Percentiles rank a stretch among this genome's conserved stretches.
phyloP scores from a whole-genome alignment of 2,329 filamentous ascomycete genomes.

The Fusarium nematophilum region DNA sequence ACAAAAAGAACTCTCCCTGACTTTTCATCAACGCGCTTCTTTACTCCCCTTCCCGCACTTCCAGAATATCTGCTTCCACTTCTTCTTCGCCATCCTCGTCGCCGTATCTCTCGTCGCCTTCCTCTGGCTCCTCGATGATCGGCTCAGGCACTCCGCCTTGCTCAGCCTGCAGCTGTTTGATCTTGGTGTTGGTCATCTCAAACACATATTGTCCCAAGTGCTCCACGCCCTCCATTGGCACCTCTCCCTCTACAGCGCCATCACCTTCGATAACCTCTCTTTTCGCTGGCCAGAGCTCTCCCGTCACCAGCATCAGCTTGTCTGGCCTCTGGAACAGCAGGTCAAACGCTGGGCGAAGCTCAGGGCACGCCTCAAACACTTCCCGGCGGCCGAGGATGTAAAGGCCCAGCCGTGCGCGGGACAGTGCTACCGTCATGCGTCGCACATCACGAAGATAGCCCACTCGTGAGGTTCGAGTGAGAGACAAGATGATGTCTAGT shows the following conservation, averaged over 20 bases:
- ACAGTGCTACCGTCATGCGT: constrained; percentile 92
- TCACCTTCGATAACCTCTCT: constrained; percentile 60
- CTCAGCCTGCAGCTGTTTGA: constrained; percentile 61
- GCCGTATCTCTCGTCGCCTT: constrained; percentile 46
- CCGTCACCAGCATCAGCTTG: constrained; percentile 82
- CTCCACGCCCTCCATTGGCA: constrained; percentile 89
- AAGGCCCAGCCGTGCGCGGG: constrained; percentile 88
- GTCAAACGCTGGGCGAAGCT: constrained; percentile 88
- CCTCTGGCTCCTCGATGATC: constrained; percentile 45
- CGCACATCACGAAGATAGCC: constrained; percentile 95
- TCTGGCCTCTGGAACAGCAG: constrained; percentile 80
- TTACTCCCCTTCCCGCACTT: constrained; percentile 50
- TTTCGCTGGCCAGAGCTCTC: constrained; percentile 84
- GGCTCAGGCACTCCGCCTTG: constrained; percentile 41
- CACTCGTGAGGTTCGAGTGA: constrained; percentile 87
- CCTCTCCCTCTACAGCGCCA: constrained; percentile 63
- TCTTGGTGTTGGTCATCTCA: constrained; percentile 84
- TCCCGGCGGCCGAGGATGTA: constrained; percentile 91
- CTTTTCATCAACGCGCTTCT: constrained; percentile 7
- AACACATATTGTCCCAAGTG: constrained; percentile 96
- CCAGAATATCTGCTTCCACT: constrained; percentile 50
- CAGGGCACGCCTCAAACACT: constrained; percentile 89
- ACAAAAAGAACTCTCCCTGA: constrained; percentile 4
- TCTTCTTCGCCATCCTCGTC: constrained; percentile 46
- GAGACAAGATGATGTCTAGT: constrained; percentile 88